Conservation (phyloP, 371 early-diverging fungal genomes). For the Rhizopus arrhizus region DNA sequence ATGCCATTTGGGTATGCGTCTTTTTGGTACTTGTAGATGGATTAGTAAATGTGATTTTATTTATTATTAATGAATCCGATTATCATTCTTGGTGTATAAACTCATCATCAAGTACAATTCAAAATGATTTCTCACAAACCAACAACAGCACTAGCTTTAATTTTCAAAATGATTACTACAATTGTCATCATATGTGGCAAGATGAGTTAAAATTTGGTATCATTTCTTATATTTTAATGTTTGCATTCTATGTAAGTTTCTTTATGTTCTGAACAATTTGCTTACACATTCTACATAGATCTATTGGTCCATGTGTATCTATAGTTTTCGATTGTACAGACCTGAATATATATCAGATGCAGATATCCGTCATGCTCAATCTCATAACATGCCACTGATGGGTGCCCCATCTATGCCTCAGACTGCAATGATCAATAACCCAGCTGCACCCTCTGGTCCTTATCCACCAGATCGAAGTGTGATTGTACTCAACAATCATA, state of each 20-base stretch:
- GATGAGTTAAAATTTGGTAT: conserved; percentile 37
- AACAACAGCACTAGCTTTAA: conserved; percentile 8
- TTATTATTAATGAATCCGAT: conserved; percentile 18
- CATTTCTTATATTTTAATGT: conserved; percentile 21
- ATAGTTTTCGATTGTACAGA: conserved; percentile 14
- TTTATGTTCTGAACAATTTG: neutral
- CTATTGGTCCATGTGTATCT: conserved; percentile 30
- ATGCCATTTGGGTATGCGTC: conserved; percentile 30
- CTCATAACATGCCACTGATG: conserved; percentile 10
- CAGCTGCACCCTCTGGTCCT: neutral
- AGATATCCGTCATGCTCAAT: conserved; percentile 2
- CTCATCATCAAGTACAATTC: conserved; percentile 12
- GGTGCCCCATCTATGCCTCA: conserved; percentile 13
- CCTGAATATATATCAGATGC: conserved; percentile 7
- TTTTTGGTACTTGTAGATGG: conserved; percentile 30
- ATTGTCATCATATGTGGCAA: conserved; percentile 30
- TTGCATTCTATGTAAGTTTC: conserved; percentile 35
- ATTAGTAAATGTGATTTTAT: conserved; percentile 31
- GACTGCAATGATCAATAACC: conserved; percentile 13
- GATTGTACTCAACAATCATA: conserved; percentile 27
- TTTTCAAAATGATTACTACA: conserved; percentile 25
- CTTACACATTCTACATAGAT: conserved; percentile 4
- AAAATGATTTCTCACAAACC: neutral
- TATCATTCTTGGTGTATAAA: conserved; percentile 22
- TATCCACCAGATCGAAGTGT: conserved; percentile 13